These are phyloP conservation scores for Cytospora leucostoma DNA, from an alignment of 2,329 filamentous ascomycete genomes.

Conservation along the genomic window DNA sequence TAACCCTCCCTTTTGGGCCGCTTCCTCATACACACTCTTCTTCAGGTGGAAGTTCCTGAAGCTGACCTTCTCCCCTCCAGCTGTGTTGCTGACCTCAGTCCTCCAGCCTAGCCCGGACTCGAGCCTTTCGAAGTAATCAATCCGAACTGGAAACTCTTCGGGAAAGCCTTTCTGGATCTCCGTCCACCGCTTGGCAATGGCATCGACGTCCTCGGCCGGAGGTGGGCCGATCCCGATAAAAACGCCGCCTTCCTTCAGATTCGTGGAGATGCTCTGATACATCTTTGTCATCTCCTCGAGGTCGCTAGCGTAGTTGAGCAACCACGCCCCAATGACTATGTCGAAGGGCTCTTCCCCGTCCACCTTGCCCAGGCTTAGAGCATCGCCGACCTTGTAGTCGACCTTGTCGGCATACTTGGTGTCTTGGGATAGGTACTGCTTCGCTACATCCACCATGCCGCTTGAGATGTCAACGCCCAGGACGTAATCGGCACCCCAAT, in stretches of 20 bases:
- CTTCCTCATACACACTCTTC: conserved; percentile 35
- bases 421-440: conserved; percentile 15
- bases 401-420: conserved; percentile 17
- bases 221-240: conserved; percentile 37
- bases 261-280: conserved; percentile 39
- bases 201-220: conserved; percentile 23
- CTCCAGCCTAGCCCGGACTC: conserved; percentile 24
- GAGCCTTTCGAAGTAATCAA: conserved; percentile 23
- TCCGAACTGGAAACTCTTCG: conserved; percentile 3
- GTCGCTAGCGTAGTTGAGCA: conserved; percentile 41
- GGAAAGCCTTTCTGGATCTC: conserved; percentile 3
- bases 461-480: conserved; percentile 40
- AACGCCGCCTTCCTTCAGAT: conserved; percentile 39
- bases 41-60: conserved; percentile 36
- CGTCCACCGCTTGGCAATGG: conserved; percentile 8
- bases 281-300: conserved; percentile 36
- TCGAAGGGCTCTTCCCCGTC: conserved; percentile 37
- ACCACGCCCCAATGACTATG: conserved; percentile 40
- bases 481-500: conserved; percentile 39
- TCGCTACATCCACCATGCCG: conserved; percentile 38
- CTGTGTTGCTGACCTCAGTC: conserved; percentile 13
- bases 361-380: conserved; percentile 31
- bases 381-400: conserved; percentile 32
- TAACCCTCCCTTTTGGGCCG: conserved; percentile 35
- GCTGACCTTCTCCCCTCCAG: conserved; percentile 28